Base-by-base conservation (phyloP, 148 eudicot species). In the Vaccinium macrocarpon region DNA sequence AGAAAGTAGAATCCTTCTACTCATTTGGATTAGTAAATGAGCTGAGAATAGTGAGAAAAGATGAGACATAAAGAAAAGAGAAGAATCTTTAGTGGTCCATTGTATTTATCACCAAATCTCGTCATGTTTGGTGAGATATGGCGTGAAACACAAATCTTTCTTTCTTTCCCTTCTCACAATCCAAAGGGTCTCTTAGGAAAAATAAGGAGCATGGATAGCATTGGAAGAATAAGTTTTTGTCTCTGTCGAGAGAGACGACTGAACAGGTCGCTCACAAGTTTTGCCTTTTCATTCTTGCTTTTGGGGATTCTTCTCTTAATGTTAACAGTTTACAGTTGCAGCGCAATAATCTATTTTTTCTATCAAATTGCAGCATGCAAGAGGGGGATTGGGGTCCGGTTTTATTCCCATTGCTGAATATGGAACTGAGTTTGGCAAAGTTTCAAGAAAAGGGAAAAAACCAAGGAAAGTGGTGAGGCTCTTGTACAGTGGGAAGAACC, bases 361-460 rank as follows among this genome's bases (percentile, higher is more conserved):
- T 29, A 52, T 8, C 42, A 42, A 73, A 68, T 84, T 89, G 91
- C 92, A 95, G 98, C 93, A 90, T 64, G 66, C 86, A 27, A 86
- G 64, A 27, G 92, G 91, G 49, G 91, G 90, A 25, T 21, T 76
- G 53, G 93, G 94, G 32, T 82, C 90, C 3, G 97, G 94, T 51
- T 95, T 92, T 84, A 91, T 95, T 85, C 97, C 94, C 5, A 95
- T 95, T 42, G 92, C 92, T 74, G 97, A 93, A 81, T 95, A 95
- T 85, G 98, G 97, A 78, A 84, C 87, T 10, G 93, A 90, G 85
- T 93, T 88, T 85, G 52, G 87, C 11, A 92, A 95, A 85, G 90
- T 89, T 80, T 89, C 87, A 23, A 85, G 86, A 71, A 91, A 93
- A 82, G 88, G 79, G 73, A 90, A 88, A 72, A 92, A 88, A 79